Percentiles rank a stretch among this genome's conserved stretches.
Conservation (phyloP, 2,329 filamentous ascomycete genomes). For the Blastomyces gilchristii region DNA sequence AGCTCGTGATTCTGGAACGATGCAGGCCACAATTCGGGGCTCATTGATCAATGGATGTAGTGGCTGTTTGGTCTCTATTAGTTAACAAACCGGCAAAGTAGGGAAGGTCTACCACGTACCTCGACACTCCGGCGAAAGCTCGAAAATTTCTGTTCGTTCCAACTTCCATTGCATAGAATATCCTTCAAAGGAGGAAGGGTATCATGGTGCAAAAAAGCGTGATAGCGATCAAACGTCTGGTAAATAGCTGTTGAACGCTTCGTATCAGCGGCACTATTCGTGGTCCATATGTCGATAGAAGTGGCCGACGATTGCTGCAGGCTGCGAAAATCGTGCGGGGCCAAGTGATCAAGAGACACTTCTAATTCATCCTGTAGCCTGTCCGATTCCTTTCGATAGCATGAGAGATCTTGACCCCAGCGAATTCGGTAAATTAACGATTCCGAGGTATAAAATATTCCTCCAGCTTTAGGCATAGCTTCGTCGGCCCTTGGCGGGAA, state of each 20-base stretch:
- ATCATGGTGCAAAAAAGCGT: slow-evolving; percentile 16
- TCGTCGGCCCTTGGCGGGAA: slow-evolving; percentile 43
- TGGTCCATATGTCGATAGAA: slow-evolving; percentile 15
- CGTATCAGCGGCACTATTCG: neutral
- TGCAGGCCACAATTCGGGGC: slow-evolving; percentile 24
- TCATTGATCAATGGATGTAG: slow-evolving; percentile 34
- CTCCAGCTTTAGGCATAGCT: slow-evolving; percentile 12
- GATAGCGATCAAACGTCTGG: slow-evolving; percentile 24
- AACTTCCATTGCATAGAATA: neutral
- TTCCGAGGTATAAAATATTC: slow-evolving; percentile 31
- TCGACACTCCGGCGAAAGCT: slow-evolving; percentile 8
- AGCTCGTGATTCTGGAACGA: slow-evolving; percentile 18
- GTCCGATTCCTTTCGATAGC: slow-evolving; percentile 11
- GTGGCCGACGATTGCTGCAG: slow-evolving; percentile 24
- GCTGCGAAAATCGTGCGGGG: slow-evolving; percentile 25
- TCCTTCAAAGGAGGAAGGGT: neutral
- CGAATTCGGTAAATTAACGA: slow-evolving; percentile 33
- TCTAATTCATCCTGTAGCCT: slow-evolving; percentile 19
- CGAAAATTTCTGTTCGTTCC: slow-evolving; percentile 6
- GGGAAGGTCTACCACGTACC: slow-evolving; percentile 10
- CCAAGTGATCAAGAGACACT: slow-evolving; percentile 31
- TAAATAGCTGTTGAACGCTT: slow-evolving; percentile 8
- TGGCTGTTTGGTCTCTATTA: slow-evolving; percentile 23
- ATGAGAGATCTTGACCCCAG: slow-evolving; percentile 23
- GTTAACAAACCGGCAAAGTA: neutral